phyloP scores from a whole-genome alignment of 2,329 filamentous ascomycete genomes.

The Fusarium tricinctum region DNA sequence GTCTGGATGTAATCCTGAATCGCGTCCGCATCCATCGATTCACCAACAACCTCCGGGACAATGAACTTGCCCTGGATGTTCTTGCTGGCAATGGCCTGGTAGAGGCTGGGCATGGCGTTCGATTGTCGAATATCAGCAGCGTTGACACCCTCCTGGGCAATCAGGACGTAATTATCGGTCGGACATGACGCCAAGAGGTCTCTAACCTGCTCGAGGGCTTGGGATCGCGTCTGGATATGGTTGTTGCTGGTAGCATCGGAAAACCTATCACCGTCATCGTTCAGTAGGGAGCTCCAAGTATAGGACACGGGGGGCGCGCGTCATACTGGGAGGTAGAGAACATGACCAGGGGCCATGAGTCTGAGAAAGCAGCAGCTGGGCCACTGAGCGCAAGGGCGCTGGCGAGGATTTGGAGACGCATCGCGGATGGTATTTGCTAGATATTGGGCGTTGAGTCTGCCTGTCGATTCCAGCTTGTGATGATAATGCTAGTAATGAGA shows the following conservation, averaged over 20 bases:
- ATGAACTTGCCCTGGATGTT: conserved; percentile 59
- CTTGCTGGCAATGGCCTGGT: conserved; percentile 56
- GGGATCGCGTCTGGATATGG: conserved; percentile 65
- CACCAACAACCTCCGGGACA: conserved; percentile 72
- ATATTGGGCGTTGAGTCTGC: conserved; percentile 44
- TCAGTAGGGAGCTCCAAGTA: conserved; percentile 47
- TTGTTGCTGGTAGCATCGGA: conserved; percentile 52
- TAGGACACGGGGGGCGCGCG: conserved; percentile 22
- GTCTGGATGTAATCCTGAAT: conserved; percentile 61
- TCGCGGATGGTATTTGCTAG: conserved; percentile 54
- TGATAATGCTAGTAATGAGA: conserved; percentile 39
- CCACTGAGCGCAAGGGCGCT: conserved; percentile 68
- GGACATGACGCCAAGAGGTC: conserved; percentile 76
- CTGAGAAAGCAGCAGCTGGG: conserved; percentile 79
- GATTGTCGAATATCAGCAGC: conserved; percentile 73
- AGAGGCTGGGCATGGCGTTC: conserved; percentile 67
- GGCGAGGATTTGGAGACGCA: conserved; percentile 68
- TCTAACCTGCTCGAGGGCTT: conserved; percentile 60
- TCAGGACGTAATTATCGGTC: conserved; percentile 81
- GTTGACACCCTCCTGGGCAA: conserved; percentile 82
- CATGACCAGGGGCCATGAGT: conserved; percentile 90
- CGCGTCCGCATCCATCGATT: conserved; percentile 57
- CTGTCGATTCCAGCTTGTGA: conserved; percentile 48
- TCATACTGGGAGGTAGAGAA: conserved; percentile 87
- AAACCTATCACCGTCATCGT: conserved; percentile 51